Conservation (phyloP, 306 rosid species). For the Corylus heterophylla region DNA sequence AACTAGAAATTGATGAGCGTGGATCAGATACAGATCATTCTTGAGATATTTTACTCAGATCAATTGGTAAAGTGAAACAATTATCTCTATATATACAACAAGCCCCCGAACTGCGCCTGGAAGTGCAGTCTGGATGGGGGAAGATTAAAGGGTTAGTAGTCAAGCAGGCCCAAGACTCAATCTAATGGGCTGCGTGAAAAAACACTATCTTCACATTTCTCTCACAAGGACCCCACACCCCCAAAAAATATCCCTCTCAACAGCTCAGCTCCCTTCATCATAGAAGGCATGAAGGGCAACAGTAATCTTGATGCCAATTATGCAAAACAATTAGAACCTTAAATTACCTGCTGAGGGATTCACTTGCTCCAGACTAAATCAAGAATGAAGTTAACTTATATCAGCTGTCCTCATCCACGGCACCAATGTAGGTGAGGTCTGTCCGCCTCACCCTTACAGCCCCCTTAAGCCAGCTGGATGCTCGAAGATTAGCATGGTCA, state of each 20-base stretch:
- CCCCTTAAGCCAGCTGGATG: slow-evolving; percentile 89
- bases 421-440: slow-evolving; percentile 87
- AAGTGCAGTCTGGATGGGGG: slow-evolving; percentile 41
- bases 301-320: slow-evolving; percentile 44
- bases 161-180: slow-evolving; percentile 38
- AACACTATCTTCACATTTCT: slow-evolving; percentile 28
- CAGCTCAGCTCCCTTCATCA: slow-evolving; percentile 35
- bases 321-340: slow-evolving; percentile 33
- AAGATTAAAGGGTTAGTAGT: slow-evolving; percentile 57
- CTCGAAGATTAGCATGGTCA: slow-evolving; percentile 75
- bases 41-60: slow-evolving; percentile 45
- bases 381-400: slow-evolving; percentile 38
- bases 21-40: slow-evolving; percentile 46
- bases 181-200: slow-evolving; percentile 29
- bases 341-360: slow-evolving; percentile 48
- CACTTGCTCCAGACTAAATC: slow-evolving; percentile 37
- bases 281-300: slow-evolving; percentile 17
- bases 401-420: slow-evolving; percentile 88
- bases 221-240: slow-evolving; percentile 22
- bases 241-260: slow-evolving; percentile 42
- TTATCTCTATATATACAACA: slow-evolving; percentile 68
- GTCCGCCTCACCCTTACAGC: slow-evolving; percentile 86
- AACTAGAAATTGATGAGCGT: slow-evolving; percentile 25
- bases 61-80: slow-evolving; percentile 56
- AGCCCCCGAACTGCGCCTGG: slow-evolving; percentile 37